Conservation (phyloP, 2,329 filamentous ascomycete genomes). For the Alternaria gaisen region DNA sequence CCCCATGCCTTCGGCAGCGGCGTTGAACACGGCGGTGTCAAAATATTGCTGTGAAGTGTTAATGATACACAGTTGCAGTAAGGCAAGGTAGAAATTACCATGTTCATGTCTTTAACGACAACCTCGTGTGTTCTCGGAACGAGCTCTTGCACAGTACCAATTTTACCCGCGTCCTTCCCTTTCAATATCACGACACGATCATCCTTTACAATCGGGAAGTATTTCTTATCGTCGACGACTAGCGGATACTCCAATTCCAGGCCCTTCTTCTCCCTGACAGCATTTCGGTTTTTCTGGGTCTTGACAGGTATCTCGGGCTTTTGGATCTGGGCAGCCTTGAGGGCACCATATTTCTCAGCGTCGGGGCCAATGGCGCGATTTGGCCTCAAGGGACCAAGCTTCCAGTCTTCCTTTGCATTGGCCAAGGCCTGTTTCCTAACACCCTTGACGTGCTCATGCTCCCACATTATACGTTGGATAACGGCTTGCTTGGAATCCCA, state of each 20-base stretch:
- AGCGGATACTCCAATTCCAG: constrained; percentile 36
- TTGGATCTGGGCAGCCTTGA: constrained; percentile 47
- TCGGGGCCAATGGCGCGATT: constrained; percentile 72
- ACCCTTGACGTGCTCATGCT: constrained; percentile 33
- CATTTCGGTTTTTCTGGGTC: constrained; percentile 38
- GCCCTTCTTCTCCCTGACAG: constrained; percentile 30
- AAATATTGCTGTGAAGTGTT: constrained; percentile 51
- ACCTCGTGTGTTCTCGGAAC: constrained; percentile 47
- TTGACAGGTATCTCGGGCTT: constrained; percentile 52
- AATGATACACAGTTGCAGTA: not conserved
- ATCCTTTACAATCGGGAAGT: constrained; percentile 57
- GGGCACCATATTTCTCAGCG: constrained; percentile 67
- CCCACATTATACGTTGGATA: constrained; percentile 30
- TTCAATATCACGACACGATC: constrained; percentile 85
- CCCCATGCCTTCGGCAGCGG: constrained; percentile 42
- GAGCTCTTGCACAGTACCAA: constrained; percentile 74
- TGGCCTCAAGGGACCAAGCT: constrained; percentile 79
- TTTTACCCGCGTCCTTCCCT: constrained; percentile 82
- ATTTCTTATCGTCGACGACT: constrained; percentile 41
- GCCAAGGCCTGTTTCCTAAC: constrained; percentile 60
- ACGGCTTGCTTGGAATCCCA: constrained; percentile 41
- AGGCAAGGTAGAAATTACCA: constrained; percentile 35
- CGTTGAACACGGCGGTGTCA: constrained; percentile 50
- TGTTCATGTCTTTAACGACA: constrained; percentile 52
- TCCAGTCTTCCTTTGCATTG: constrained; percentile 77